These are phyloP conservation scores for Vaccinium myrtillus DNA, from an alignment of 148 eudicot species.

Conservation along the genomic window DNA sequence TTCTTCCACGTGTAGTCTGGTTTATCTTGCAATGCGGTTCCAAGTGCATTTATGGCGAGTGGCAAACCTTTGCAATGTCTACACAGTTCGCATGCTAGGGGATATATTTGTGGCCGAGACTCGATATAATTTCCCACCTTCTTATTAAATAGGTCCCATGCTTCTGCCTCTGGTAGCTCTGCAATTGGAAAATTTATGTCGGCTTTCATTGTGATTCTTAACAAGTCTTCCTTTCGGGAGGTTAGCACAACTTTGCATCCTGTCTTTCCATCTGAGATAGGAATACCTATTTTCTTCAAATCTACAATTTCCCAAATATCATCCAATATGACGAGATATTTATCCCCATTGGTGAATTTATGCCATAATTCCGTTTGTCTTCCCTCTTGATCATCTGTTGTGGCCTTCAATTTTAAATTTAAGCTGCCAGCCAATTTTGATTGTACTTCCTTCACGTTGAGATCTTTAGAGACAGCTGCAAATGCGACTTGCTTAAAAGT, in stretches of 20 bases:
- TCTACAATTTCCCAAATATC: conserved; percentile 22
- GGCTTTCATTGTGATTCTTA: too few relatives aligned
- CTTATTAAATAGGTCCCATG: too few relatives aligned
- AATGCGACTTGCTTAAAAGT: neutral
- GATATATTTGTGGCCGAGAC: too few relatives aligned
- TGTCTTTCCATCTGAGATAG: neutral
- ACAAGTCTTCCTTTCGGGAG: neutral
- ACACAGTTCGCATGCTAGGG: too few relatives aligned
- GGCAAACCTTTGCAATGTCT: too few relatives aligned
- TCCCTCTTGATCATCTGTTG: neutral
- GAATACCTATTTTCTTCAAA: conserved; percentile 17
- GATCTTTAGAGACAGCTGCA: neutral
- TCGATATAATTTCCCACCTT: too few relatives aligned
- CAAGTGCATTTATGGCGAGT: too few relatives aligned
- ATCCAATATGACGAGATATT: conserved; percentile 18
- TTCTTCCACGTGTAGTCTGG: too few relatives aligned
- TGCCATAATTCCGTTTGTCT: neutral
- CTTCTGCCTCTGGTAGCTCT: too few relatives aligned
- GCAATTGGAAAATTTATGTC: too few relatives aligned
- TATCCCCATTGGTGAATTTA: neutral
- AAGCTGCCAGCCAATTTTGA: neutral
- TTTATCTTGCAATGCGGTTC: too few relatives aligned
- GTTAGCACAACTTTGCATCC: conserved; percentile 23
- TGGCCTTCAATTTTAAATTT: neutral
- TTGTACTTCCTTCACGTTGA: conserved; percentile 8